Evolutionary conservation across 306 rosid genomes (phyloP).

Genomic region (Boehmeria nivea): DNA sequence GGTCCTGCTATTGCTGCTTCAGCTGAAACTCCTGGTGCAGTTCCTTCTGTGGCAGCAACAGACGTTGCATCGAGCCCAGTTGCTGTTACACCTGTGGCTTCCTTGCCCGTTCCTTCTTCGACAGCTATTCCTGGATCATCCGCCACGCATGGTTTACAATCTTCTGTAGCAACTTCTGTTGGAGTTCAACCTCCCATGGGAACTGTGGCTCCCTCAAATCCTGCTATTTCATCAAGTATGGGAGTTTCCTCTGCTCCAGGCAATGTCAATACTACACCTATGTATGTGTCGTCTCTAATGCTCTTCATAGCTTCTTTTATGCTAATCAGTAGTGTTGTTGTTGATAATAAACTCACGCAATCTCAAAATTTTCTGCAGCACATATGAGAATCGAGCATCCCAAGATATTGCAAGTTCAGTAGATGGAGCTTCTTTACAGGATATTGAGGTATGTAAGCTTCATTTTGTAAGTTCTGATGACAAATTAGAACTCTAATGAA

Average conservation of each 20-base stretch:
- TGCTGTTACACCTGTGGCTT: conserved; percentile 62
- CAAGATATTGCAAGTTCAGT: conserved; percentile 40
- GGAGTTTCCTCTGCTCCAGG: conserved; percentile 44
- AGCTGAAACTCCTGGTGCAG: conserved; percentile 36
- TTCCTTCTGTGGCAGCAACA: conserved; percentile 39
- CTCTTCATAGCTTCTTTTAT: conserved; percentile 2
- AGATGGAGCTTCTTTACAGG: conserved; percentile 57
- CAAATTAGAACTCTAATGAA: too few species aligned
- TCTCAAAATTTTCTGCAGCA: conserved; percentile 28
- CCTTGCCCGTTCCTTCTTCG: conserved; percentile 52
- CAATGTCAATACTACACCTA: conserved; percentile 39
- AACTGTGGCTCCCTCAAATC: conserved; percentile 34
- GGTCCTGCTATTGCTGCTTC: conserved; percentile 35
- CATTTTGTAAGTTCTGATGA: too few species aligned
- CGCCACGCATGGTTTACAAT: conserved; percentile 33
- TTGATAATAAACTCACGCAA: conserved; percentile 22
- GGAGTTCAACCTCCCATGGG: conserved; percentile 46
- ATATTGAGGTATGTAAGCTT: conserved; percentile 58
- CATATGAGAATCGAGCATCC: conserved; percentile 53
- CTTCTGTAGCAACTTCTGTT: conserved; percentile 34
- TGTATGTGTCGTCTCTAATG: conserved; percentile 39
- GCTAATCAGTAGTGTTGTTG: conserved; percentile 3
- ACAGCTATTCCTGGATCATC: conserved; percentile 43
- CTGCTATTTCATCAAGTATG: conserved; percentile 42
- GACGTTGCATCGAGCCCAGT: conserved; percentile 67